These are phyloP conservation scores for Paraglomus brasilianum DNA, from an alignment of 192 early-diverging fungal genomes.

Conservation along the genomic window DNA sequence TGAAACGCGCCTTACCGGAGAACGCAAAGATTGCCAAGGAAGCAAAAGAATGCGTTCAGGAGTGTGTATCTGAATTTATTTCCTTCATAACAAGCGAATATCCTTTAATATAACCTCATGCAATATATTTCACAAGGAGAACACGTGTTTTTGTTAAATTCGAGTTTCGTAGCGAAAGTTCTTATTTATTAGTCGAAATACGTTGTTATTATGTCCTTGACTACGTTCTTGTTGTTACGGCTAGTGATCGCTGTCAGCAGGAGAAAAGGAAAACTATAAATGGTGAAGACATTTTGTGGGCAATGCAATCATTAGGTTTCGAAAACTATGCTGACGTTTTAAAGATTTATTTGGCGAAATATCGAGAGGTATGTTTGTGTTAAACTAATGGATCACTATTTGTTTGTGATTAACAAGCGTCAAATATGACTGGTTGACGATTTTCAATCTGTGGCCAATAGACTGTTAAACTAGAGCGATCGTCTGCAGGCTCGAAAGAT, in stretches of 20 bases:
- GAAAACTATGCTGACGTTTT: conserved; percentile 92
- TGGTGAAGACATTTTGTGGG: conserved; percentile 98
- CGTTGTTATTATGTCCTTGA: background rate
- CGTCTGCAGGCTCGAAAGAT: conserved; percentile 46
- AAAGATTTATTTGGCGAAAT: conserved; percentile 86
- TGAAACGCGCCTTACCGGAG: conserved; percentile 95
- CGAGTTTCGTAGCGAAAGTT: conserved; percentile 2
- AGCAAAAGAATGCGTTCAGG: conserved; percentile 94
- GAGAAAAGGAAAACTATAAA: conserved; percentile 99
- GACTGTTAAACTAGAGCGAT: conserved; percentile 55
- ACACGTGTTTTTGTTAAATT: too few species aligned
- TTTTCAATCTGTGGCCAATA: conserved; percentile 16
- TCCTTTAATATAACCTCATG: conserved; percentile 34
- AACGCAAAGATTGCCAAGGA: conserved; percentile 99
- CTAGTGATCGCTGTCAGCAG: conserved; percentile 87
- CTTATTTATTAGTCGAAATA: background rate
- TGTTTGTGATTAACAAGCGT: background rate
- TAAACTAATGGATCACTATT: background rate
- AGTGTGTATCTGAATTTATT: conserved; percentile 99
- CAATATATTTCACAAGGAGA: background rate
- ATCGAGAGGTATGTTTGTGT: conserved; percentile 74
- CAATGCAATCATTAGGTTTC: conserved; percentile 96
- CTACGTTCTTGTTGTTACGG: conserved; percentile 43
- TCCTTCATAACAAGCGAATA: conserved; percentile 97
- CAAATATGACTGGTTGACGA: background rate